Conservation (phyloP, 108 stramenopile genomes). For the Cyclotella sp. region DNA sequence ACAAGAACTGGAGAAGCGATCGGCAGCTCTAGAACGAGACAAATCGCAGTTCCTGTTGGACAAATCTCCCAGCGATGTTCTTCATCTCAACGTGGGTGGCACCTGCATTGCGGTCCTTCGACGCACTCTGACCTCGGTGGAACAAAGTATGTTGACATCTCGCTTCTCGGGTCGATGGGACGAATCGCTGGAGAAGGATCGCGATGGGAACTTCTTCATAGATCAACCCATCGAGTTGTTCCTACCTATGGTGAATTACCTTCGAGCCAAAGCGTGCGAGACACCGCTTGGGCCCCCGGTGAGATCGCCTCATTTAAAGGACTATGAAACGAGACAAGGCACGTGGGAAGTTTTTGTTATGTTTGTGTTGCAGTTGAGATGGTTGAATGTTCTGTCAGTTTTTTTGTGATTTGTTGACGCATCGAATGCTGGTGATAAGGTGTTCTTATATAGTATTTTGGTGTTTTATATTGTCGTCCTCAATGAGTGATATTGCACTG, state of each 20-base stretch:
- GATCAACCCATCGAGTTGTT: conserved; percentile 56
- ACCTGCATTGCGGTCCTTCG: conserved; percentile 47
- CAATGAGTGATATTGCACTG: too few species aligned
- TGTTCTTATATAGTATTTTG: too few species aligned
- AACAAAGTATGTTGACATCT: conserved; percentile 59
- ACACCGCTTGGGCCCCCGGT: conserved; percentile 35
- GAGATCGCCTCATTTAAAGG: conserved; percentile 18
- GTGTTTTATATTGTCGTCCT: too few species aligned
- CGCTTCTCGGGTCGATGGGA: conserved; percentile 66
- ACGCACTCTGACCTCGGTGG: conserved; percentile 54
- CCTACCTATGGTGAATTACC: conserved; percentile 43
- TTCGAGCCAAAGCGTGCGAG: conserved; percentile 38
- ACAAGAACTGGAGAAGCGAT: conserved; percentile 11
- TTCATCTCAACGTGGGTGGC: conserved; percentile 61
- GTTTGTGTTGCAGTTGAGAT: too few species aligned
- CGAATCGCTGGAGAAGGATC: conserved; percentile 54
- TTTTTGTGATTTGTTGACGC: too few species aligned
- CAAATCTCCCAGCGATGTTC: conserved; percentile 37
- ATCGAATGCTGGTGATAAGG: too few species aligned
- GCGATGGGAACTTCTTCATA: conserved; percentile 64
- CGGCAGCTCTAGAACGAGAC: conserved; percentile 12
- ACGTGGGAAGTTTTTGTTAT: too few species aligned
- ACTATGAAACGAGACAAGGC: conserved; percentile 19
- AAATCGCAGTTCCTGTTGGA: conserved; percentile 18
- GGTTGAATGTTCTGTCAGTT: too few species aligned